phyloP scores from a whole-genome alignment of 2,329 filamentous ascomycete species.

The Thielaviopsis ethacetica region DNA sequence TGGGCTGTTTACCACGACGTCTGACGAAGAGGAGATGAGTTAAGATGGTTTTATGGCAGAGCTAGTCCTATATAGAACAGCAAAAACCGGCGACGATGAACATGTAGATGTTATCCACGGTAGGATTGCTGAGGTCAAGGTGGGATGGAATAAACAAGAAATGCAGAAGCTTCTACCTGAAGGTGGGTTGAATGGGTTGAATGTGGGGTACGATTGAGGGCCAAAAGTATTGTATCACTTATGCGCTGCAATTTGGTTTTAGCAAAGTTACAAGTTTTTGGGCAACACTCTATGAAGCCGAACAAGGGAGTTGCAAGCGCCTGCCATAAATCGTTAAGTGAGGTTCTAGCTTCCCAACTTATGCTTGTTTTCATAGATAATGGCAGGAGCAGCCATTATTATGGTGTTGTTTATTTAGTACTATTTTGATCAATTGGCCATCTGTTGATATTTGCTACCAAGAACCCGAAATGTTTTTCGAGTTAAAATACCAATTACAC shows the following conservation, averaged over 20 bases:
- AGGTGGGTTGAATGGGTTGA: not conserved
- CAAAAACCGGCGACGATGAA: not conserved
- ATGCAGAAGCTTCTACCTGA: not conserved
- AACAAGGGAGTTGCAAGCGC: not conserved
- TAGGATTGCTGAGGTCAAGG: not conserved
- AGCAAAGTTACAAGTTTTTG: not conserved
- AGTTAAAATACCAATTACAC: too few species aligned
- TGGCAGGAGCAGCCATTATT: not conserved
- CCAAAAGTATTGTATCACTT: not conserved
- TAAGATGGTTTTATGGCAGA: too few species aligned
- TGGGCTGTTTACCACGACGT: too few species aligned
- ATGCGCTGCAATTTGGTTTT: not conserved
- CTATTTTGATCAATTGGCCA: too few species aligned
- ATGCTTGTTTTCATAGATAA: not conserved
- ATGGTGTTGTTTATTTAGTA: too few species aligned
- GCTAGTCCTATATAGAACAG: not conserved
- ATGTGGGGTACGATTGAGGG: not conserved
- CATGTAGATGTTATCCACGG: not conserved
- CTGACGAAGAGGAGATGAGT: too few species aligned
- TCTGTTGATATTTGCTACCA: too few species aligned
- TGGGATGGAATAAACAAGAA: not conserved
- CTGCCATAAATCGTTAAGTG: too few species aligned
- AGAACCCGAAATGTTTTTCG: too few species aligned
- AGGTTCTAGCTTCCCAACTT: not conserved
- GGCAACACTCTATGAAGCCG: not conserved